A percentile compares a stretch with the other conserved stretches of the same genome.
phyloP scores from a whole-genome alignment of 1,139 yeast genomes.

The Debaryomyces fabryi region DNA sequence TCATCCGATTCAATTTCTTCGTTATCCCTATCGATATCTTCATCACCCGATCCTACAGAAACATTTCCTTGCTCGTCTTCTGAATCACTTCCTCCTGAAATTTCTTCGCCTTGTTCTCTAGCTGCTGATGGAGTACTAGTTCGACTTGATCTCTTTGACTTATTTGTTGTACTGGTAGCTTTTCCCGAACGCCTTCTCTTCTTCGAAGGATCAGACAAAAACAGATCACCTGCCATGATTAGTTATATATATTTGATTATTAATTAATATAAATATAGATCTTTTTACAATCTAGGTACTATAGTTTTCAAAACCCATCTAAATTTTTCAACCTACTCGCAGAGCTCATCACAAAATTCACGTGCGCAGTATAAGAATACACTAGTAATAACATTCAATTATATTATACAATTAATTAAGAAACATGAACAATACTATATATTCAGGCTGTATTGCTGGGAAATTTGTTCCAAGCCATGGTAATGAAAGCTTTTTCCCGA shows the following conservation, averaged over 20 bases:
- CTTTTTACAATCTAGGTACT: neutral
- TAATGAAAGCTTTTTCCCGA: neutral
- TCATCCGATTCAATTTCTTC: constrained; percentile 62
- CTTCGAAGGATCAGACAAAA: constrained; percentile 60
- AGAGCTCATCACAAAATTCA: constrained; percentile 7
- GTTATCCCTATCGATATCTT: constrained; percentile 29
- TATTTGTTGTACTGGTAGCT: constrained; percentile 23
- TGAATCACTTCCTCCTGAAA: constrained; percentile 38
- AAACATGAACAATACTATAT: neutral
- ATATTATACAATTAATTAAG: constrained; percentile 1
- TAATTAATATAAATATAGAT: neutral
- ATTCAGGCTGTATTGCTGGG: neutral
- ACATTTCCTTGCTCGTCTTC: constrained; percentile 35
- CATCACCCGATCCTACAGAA: constrained; percentile 24
- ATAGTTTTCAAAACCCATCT: neutral
- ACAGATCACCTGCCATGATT: constrained; percentile 58
- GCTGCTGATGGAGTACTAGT: constrained; percentile 14
- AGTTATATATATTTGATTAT: neutral
- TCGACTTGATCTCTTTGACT: constrained; percentile 15
- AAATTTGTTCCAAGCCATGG: neutral
- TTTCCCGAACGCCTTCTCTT: constrained; percentile 49
- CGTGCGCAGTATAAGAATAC: neutral
- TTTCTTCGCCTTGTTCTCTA: constrained; percentile 39
- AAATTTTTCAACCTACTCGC: constrained; percentile 12
- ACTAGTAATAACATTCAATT: constrained; percentile 3